Evolutionary conservation across 768 basidiomycete genomes (phyloP).

Genomic region (Pulveroboletus sp.): DNA sequence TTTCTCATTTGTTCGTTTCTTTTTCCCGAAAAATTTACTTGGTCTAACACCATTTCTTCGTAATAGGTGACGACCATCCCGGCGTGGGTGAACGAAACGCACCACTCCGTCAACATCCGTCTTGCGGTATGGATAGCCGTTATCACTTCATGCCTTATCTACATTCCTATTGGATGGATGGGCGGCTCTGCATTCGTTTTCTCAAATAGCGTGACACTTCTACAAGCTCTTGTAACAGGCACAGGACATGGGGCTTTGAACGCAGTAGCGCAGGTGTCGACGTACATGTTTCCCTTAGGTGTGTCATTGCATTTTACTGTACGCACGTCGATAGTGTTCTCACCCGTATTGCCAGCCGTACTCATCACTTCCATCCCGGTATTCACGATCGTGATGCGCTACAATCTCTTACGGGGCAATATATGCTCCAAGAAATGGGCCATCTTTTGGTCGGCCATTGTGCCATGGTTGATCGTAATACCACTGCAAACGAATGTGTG

Average conservation of each 20-base stretch:
- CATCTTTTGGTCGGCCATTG: conserved; percentile 22
- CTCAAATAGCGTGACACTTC: conserved; percentile 8
- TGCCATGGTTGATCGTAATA: conserved; percentile 24
- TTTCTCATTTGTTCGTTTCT: conserved; percentile 21
- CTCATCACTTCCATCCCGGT: conserved; percentile 26
- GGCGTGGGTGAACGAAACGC: conserved; percentile 25
- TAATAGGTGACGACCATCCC: conserved; percentile 24
- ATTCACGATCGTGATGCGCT: conserved; percentile 23
- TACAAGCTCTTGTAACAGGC: conserved; percentile 13
- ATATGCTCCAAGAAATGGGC: conserved; percentile 21
- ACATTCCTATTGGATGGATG: conserved; percentile 23
- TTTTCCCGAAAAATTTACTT: neutral
- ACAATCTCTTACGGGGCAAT: conserved; percentile 26
- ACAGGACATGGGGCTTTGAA: conserved; percentile 4
- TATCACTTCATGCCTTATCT: conserved; percentile 23
- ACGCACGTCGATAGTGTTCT: neutral
- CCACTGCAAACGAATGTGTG: conserved; percentile 25
- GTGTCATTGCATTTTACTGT: neutral
- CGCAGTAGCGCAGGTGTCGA: conserved; percentile 11
- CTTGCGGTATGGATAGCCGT: conserved; percentile 20
- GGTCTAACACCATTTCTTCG: neutral
- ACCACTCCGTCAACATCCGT: conserved; percentile 21
- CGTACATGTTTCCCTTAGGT: conserved; percentile 23
- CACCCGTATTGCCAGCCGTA: conserved; percentile 12
- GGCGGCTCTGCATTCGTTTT: conserved; percentile 15